Evolutionary conservation across 306 rosid genomes (phyloP).

Genomic region (Carpinus fangiana): DNA sequence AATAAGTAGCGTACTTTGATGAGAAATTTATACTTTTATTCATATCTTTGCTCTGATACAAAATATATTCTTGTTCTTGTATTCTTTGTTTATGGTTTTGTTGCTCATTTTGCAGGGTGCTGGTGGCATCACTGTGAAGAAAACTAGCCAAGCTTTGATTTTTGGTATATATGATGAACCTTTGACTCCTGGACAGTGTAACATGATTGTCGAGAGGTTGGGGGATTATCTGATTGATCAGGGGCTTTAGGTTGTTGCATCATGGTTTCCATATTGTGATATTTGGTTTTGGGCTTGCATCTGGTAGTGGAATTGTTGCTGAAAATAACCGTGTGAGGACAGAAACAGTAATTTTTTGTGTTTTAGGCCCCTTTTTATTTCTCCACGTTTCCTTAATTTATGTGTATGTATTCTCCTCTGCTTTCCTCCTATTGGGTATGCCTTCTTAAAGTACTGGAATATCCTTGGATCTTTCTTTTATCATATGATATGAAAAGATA

Average conservation of each 20-base stretch:
- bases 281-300: constrained; percentile 31
- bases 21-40: background rate
- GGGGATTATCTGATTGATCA: constrained; percentile 56
- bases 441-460: background rate
- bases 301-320: constrained; percentile 21
- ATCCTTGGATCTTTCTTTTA: constrained; percentile 1
- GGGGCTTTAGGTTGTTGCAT: constrained; percentile 33
- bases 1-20: background rate
- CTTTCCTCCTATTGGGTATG: constrained; percentile 4
- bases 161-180: constrained; percentile 54
- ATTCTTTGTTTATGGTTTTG: background rate
- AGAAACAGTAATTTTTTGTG: constrained; percentile 16
- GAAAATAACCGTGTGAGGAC: constrained; percentile 18
- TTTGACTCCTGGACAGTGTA: constrained; percentile 49
- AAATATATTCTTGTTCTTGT: too few relatives aligned
- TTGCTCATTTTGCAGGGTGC: constrained; percentile 36
- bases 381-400: constrained; percentile 1
- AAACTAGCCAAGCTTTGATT: constrained; percentile 44
- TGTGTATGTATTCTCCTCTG: constrained; percentile 24
- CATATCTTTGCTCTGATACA: background rate
- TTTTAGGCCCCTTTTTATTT: constrained; percentile 17
- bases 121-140: constrained; percentile 56
- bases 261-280: constrained; percentile 12
- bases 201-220: constrained; percentile 59
- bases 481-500: background rate